Percentiles rank a stretch among this genome's conserved stretches.
These are phyloP conservation scores for Diutina catenulata DNA, from an alignment of 1,139 yeast genomes.

Conservation along the genomic window DNA sequence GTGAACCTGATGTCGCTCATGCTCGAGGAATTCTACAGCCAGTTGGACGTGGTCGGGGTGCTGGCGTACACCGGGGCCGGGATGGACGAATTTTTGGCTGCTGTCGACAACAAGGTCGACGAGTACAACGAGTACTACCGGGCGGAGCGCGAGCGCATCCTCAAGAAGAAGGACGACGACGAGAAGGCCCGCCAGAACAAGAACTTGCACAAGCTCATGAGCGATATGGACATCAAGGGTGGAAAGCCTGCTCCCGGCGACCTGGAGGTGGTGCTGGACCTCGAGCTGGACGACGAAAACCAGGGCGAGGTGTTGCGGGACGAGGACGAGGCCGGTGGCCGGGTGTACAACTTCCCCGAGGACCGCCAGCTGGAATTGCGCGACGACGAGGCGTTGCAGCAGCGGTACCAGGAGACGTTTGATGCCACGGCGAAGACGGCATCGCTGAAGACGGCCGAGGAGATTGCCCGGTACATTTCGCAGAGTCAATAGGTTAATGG, in stretches of 20 bases:
- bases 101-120: conserved; percentile 77
- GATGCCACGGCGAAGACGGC: conserved; percentile 16
- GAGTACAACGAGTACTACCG: conserved; percentile 79
- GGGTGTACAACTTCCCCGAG: conserved; percentile 71
- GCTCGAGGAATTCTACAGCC: conserved; percentile 93
- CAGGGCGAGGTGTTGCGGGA: conserved; percentile 56
- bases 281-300: conserved; percentile 40
- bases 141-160: conserved; percentile 74
- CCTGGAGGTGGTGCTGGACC: conserved; percentile 64
- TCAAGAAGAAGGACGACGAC: conserved; percentile 65
- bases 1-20: conserved; percentile 92
- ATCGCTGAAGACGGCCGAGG: conserved; percentile 2
- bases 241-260: conserved; percentile 22
- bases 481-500: not conserved
- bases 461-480: not conserved
- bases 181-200: conserved; percentile 65
- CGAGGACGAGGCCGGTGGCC: conserved; percentile 44
- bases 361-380: conserved; percentile 55
- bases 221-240: conserved; percentile 63
- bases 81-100: conserved; percentile 74
- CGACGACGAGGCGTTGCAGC: conserved; percentile 45
- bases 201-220: conserved; percentile 62
- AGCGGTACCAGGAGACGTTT: conserved; percentile 62
- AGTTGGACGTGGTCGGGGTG: conserved; percentile 82
- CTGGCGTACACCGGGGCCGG: conserved; percentile 92